Evolutionary conservation across 2,329 filamentous ascomycete genomes (phyloP).

Genomic region (Aspergillus sp.): DNA sequence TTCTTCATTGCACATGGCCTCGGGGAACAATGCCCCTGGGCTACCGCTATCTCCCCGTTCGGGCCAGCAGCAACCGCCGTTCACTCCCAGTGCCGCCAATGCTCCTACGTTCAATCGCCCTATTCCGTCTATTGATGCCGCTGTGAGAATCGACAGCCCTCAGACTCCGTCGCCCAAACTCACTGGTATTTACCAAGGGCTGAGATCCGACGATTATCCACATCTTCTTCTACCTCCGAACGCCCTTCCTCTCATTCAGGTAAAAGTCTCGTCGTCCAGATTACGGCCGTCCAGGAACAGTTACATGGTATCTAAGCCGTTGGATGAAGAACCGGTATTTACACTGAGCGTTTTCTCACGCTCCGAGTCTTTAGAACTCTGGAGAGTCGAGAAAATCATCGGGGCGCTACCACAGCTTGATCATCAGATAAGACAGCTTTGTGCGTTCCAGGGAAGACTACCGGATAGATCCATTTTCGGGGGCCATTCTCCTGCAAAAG

Average conservation of each 20-base stretch:
- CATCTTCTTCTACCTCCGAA: constrained; percentile 85
- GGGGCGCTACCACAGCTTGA: constrained; percentile 81
- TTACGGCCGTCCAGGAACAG: constrained; percentile 90
- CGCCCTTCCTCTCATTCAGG: constrained; percentile 80
- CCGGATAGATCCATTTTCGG: constrained; percentile 87
- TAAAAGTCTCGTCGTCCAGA: constrained; percentile 91
- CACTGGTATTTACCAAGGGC: constrained; percentile 69
- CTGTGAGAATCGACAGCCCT: constrained; percentile 41
- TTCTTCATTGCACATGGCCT: constrained; percentile 71
- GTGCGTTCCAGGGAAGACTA: constrained; percentile 73
- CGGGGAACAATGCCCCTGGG: constrained; percentile 56
- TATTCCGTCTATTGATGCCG: constrained; percentile 44
- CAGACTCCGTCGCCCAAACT: constrained; percentile 37
- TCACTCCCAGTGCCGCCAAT: constrained; percentile 56
- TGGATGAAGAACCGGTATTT: constrained; percentile 93
- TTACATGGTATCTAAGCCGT: constrained; percentile 75
- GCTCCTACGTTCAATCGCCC: constrained; percentile 37
- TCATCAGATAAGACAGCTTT: constrained; percentile 74
- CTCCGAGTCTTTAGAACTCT: constrained; percentile 69
- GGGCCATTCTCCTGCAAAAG: constrained; percentile 89
- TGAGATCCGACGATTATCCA: constrained; percentile 84
- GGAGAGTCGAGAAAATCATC: constrained; percentile 93
- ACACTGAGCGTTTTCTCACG: constrained; percentile 84
- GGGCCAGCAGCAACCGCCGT: constrained; percentile 72
- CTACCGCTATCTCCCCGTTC: constrained; percentile 72